Base-by-base conservation (phyloP, 371 early-diverging fungal species). In the Parasitella parasitica region DNA sequence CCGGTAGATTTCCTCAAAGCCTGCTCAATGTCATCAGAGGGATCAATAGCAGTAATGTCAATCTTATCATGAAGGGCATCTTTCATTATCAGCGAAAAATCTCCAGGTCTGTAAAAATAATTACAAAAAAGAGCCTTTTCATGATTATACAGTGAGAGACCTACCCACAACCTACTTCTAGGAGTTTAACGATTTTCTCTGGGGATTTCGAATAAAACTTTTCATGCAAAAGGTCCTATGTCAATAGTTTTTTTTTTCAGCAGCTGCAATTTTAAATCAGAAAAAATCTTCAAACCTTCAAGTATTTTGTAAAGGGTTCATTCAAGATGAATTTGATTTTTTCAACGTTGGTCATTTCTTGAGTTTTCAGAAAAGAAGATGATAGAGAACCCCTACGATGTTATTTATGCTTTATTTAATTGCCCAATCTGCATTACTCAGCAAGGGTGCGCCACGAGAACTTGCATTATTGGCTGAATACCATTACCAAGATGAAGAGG, bases 121-220 rank as follows among this genome's bases (percentile, higher is more conserved):
- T 37, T 32, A 32, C 8, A 8, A 32, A 11, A 48, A 34, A n/a
- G n/a, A n/a, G n/a, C n/a, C n/a, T n/a, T 39, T 36, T 26, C 9
- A 7, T 48, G 26, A 8, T 18, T 0, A 15, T 20, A 38, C 3
- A 48, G 38, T 15, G 27, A 30, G 1, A n/a, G 50, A 46, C 50
- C 28, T 64, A 69, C 73, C 75, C 76, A 16, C 76, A 75, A 8
- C 76, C 76, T 18, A 70, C 61, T 58, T 75, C 76, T 28, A 73
- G 46, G 4, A 70, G 18, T 9, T 43, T 38, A 12, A 75, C 32
- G 3, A 54, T 36, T 15, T 49, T 53, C 4, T 54, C 30, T 24
- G 59, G 63, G 16, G 50, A 35, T 3, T 48, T 16, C 16, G 54
- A 16, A 11, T 43, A 61, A n/a, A 54, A 54, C 2, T 53, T 61